Conservation (phyloP, 495 filamentous ascomycete species). For the Copromyces sp. region DNA sequence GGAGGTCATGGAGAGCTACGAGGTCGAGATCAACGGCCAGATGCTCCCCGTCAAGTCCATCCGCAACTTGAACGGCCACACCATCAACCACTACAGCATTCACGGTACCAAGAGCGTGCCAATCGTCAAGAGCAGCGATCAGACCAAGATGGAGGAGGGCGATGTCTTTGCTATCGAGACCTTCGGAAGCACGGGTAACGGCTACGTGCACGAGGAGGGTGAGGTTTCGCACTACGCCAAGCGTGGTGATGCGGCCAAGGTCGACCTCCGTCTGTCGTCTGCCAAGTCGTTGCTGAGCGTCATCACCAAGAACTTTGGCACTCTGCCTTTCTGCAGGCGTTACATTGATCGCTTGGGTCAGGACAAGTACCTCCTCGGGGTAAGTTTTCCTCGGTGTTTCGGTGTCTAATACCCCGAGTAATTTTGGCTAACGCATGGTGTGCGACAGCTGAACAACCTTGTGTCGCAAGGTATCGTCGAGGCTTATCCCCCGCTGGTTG, state of each 20-base stretch:
- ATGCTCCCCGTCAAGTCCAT: constrained; percentile 77
- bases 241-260: constrained; percentile 51
- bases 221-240: constrained; percentile 74
- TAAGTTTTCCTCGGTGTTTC: constrained; percentile 29
- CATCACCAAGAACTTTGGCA: constrained; percentile 90
- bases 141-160: constrained; percentile 89
- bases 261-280: constrained; percentile 57
- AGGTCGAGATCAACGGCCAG: constrained; percentile 66
- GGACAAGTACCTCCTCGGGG: constrained; percentile 79
- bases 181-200: constrained; percentile 87
- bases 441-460: constrained; percentile 72
- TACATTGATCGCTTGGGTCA: constrained; percentile 80
- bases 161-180: constrained; percentile 92
- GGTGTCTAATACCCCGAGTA: neutral
- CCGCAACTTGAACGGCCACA: constrained; percentile 82
- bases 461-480: constrained; percentile 78
- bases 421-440: constrained; percentile 4
- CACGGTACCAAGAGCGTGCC: constrained; percentile 84
- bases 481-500: constrained; percentile 77
- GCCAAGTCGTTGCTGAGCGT: constrained; percentile 75
- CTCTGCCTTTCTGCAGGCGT: constrained; percentile 73
- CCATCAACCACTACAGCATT: constrained; percentile 75
- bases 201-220: constrained; percentile 71
- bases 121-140: constrained; percentile 70
- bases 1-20: constrained; percentile 84